Evolutionary conservation across 768 basidiomycete species (phyloP), one percentile per base, ranked within the genome.

Genomic region (Calocybe indica): DNA sequence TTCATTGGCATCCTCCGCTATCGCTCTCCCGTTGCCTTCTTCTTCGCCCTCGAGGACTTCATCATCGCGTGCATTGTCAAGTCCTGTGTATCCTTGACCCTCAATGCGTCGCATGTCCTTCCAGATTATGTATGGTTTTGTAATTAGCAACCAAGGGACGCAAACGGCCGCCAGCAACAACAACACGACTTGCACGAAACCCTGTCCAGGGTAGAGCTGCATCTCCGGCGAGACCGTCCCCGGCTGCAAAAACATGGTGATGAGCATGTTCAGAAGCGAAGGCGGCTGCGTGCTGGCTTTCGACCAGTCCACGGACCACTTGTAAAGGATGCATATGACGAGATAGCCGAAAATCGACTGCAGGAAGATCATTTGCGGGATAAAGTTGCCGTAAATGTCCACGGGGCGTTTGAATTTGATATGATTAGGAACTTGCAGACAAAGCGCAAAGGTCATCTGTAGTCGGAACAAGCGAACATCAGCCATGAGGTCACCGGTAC

Each of bases 271-370:
- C 59, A 99, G 72, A 45, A 99, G 73, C 40, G 91, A 92, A 1
- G 96, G 96, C 10, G 96, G 92, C 33, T 72, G 67, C 6, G 77
- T 80, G 2, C 76, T 55, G 9, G 83, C 74, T 45, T 71, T 75
- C 5, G 80, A 73, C 96, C 96, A 99, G 67, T 99, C 91, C 51
- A 92, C 74, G 28, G 82, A 78, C 96, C 96, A 99, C 63, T 99
- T 98, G 83, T 94, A 93, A 56, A 97, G 63, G 69, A 98, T 96
- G 68, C 90, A 93, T 49, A 95, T 50, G 45, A 88, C 88, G 33
- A 98, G 81, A 64, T 98, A 98, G 45, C 95, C 96, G 59, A 99
- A 99, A 65, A 99, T 96, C 12, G 90, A 93, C 63, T 95, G 89
- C 54, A 99, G 73, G 78, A 99, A 99, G 52, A 98, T 79, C 74